These are phyloP conservation scores for Blastobotrys attinorum DNA, from an alignment of 805 yeast genomes.

Conservation along the genomic window DNA sequence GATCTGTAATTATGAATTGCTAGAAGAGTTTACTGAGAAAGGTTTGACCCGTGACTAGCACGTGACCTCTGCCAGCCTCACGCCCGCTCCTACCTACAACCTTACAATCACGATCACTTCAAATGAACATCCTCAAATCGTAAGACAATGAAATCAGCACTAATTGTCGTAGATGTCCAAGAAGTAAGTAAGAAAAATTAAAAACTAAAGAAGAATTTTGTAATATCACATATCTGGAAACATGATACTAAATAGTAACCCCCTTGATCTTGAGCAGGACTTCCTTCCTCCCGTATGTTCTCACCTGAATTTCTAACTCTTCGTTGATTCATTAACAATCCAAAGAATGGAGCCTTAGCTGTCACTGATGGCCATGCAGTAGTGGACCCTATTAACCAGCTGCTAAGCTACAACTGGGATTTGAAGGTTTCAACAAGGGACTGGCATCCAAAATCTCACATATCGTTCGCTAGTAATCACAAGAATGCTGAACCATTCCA, in stretches of 20 bases:
- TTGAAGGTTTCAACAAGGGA: constrained; percentile 69
- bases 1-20: too few relatives aligned
- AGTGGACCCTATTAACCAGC: constrained; percentile 42
- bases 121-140: too few relatives aligned
- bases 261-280: too few relatives aligned
- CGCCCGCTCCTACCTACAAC: neutral
- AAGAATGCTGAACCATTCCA: constrained; percentile 42
- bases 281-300: constrained; percentile 55
- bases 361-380: constrained; percentile 56
- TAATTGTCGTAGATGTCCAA: constrained; percentile 74
- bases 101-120: neutral
- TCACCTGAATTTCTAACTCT: neutral
- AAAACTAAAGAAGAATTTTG: too few relatives aligned
- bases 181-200: too few relatives aligned
- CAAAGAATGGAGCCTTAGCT: constrained; percentile 62
- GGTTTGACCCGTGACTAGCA: too few relatives aligned
- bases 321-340: neutral
- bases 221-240: too few relatives aligned
- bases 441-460: constrained; percentile 79
- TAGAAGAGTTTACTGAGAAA: too few relatives aligned
- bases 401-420: constrained; percentile 48
- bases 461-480: constrained; percentile 75
- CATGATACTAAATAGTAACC: too few relatives aligned
- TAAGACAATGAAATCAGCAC: constrained; percentile 44
- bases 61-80: too few relatives aligned